Percentiles rank a stretch among this genome's conserved stretches.
These are phyloP conservation scores for Macrophomina pseudophaseolina DNA, from an alignment of 2,329 filamentous ascomycete species.

Conservation along the genomic window DNA sequence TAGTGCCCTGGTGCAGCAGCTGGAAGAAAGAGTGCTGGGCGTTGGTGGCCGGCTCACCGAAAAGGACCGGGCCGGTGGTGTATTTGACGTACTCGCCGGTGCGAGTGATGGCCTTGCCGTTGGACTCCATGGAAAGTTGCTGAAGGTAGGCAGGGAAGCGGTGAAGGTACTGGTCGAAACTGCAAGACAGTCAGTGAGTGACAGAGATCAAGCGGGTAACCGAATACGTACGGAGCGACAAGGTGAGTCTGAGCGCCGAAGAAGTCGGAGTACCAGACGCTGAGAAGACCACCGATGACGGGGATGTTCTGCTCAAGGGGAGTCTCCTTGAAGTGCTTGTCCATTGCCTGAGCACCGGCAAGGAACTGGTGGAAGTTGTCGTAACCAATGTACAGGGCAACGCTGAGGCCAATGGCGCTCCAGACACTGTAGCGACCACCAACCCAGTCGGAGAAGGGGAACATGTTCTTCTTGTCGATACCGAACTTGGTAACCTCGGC, in stretches of 20 bases:
- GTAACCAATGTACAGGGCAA: constrained; percentile 92
- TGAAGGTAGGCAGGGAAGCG: constrained; percentile 99
- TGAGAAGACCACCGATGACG: constrained; percentile 86
- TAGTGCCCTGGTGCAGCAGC: constrained; percentile 97
- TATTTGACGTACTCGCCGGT: constrained; percentile 90
- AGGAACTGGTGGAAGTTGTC: constrained; percentile 99
- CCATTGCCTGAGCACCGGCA: constrained; percentile 93
- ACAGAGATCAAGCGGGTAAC: neutral
- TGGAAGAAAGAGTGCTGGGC: constrained; percentile 99
- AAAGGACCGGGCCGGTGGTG: constrained; percentile 93
- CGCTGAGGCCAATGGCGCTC: constrained; percentile 96
- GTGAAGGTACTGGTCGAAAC: constrained; percentile 98
- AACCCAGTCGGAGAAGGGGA: constrained; percentile 98
- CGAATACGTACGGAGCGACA: constrained; percentile 78
- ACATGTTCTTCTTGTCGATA: constrained; percentile 99
- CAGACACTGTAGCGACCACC: constrained; percentile 98
- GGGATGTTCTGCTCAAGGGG: constrained; percentile 96
- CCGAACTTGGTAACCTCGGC: constrained; percentile 96
- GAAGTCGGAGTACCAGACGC: constrained; percentile 99
- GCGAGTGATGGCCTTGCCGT: constrained; percentile 95
- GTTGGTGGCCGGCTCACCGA: constrained; percentile 98
- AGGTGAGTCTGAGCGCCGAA: constrained; percentile 98
- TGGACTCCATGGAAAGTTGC: constrained; percentile 99
- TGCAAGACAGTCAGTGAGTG: constrained; percentile 43
- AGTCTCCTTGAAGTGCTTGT: constrained; percentile 93